Conservation (phyloP, 805 yeast species). For the Metschnikowia vanudenii region DNA sequence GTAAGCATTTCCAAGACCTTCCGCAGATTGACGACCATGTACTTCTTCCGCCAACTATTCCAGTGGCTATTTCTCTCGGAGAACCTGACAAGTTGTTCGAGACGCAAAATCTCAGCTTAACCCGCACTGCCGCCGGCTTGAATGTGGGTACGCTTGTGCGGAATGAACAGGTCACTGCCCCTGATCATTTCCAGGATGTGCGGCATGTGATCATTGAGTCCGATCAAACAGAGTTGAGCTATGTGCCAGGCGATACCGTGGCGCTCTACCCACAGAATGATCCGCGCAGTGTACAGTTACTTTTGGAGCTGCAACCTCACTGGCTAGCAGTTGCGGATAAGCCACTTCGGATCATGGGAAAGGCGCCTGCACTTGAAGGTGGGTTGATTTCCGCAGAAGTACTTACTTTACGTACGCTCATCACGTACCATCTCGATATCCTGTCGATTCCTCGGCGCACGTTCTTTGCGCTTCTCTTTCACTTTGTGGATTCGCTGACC, state of each 20-base stretch:
- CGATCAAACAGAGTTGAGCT: constrained; percentile 30
- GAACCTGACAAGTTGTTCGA: constrained; percentile 1
- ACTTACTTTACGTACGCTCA: constrained; percentile 66
- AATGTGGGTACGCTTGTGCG: constrained; percentile 45
- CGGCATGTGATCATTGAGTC: constrained; percentile 53
- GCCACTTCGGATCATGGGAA: constrained; percentile 41
- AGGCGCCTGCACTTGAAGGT: constrained; percentile 47
- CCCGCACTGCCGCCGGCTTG: constrained; percentile 14
- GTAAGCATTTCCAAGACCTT: constrained; percentile 23
- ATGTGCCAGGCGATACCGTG: constrained; percentile 78
- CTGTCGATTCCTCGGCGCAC: constrained; percentile 79
- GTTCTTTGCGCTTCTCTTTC: constrained; percentile 72
- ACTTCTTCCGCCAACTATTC: constrained; percentile 29
- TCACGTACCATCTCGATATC: constrained; percentile 81
- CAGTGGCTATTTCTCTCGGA: constrained; percentile 14
- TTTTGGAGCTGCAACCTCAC: constrained; percentile 62
- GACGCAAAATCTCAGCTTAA: constrained; percentile 6
- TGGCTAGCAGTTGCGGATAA: constrained; percentile 75
- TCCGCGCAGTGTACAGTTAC: constrained; percentile 55
- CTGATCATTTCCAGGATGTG: constrained; percentile 88
- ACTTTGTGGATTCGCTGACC: constrained; percentile 48
- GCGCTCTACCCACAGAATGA: constrained; percentile 76
- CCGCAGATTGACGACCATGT: constrained; percentile 24
- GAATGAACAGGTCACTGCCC: constrained; percentile 63
- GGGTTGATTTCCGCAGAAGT: constrained; percentile 50